Percentiles rank a stretch among this genome's conserved stretches.
These are phyloP conservation scores for Tolypocladium cylindrosporum DNA, from an alignment of 2,329 filamentous ascomycete genomes.

Conservation along the genomic window DNA sequence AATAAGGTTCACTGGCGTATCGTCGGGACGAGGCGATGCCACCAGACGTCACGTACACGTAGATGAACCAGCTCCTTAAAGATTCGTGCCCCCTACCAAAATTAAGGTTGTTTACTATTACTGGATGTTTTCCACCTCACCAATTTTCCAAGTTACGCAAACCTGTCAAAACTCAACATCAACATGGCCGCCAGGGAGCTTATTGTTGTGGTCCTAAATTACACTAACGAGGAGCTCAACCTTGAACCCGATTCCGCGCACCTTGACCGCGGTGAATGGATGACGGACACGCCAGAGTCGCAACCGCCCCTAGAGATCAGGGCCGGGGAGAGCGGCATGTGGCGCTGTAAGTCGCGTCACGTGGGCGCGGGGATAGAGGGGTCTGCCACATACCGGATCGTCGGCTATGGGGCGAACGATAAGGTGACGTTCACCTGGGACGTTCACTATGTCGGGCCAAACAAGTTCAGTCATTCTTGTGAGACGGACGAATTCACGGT, in stretches of 20 bases:
- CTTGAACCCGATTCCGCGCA: not conserved
- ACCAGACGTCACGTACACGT: no score
- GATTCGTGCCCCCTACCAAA: no score
- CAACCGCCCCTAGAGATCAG: not conserved
- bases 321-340: conserved; percentile 2
- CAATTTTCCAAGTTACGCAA: not conserved
- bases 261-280: conserved; percentile 1
- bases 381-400: not conserved
- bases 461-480: not conserved
- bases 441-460: not conserved
- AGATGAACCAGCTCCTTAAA: no score
- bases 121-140: not conserved
- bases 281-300: conserved; percentile 1
- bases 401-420: not conserved
- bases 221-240: conserved; percentile 1
- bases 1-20: no score
- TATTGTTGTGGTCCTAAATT: conserved; percentile 1
- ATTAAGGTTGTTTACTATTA: no score
- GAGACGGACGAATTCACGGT: not conserved
- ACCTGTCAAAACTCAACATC: not conserved
- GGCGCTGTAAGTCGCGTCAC: conserved; percentile 1
- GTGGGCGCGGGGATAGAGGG: not conserved
- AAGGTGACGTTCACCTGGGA: not conserved
- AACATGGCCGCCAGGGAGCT: not conserved
- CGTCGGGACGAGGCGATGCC: no score